A percentile compares a stretch with the other conserved stretches of the same genome.
Conservation (phyloP, 2,329 filamentous ascomycete genomes). For the Pseudovirgaria hyperparasitica region DNA sequence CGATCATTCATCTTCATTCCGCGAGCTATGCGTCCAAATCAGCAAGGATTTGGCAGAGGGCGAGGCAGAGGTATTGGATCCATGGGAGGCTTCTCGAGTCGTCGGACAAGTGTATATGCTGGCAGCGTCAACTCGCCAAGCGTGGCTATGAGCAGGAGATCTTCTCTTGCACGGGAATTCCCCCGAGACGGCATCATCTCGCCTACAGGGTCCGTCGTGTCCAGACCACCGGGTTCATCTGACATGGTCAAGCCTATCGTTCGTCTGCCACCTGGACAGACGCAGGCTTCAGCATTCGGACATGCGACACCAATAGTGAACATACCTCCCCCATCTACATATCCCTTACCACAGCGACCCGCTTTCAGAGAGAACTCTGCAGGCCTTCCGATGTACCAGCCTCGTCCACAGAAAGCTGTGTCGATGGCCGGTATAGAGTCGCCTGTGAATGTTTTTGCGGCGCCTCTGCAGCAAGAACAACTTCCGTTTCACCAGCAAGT, state of each 20-base stretch:
- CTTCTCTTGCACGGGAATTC: conserved; percentile 58
- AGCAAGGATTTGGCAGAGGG: conserved; percentile 57
- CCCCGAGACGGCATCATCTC: conserved; percentile 66
- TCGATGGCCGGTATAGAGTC: conserved; percentile 89
- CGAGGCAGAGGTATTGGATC: conserved; percentile 63
- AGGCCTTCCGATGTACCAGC: conserved; percentile 74
- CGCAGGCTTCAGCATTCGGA: conserved; percentile 15
- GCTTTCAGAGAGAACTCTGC: conserved; percentile 48
- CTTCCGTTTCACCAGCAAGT: conserved; percentile 92
- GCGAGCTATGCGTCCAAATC: conserved; percentile 81
- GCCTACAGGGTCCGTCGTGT: conserved; percentile 65
- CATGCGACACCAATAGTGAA: conserved; percentile 35
- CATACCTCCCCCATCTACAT: conserved; percentile 38
- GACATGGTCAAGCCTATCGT: conserved; percentile 63
- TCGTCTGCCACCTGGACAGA: conserved; percentile 56
- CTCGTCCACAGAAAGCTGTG: conserved; percentile 85
- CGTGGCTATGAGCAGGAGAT: conserved; percentile 75
- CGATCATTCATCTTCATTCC: conserved; percentile 98
- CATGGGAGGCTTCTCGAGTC: conserved; percentile 51
- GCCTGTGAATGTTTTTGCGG: conserved; percentile 50
- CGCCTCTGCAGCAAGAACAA: conserved; percentile 54
- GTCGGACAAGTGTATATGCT: conserved; percentile 70
- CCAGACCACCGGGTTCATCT: conserved; percentile 47
- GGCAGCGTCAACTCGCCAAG: conserved; percentile 80
- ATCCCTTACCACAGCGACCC: conserved; percentile 41